Conservation (phyloP, 306 rosid species). For the Cucumis sativus region Cucumber_9930_V3 NC_026660.2:6150501-6151000, state of each 20-base stretch:
- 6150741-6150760: neutral
- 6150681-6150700: neutral
- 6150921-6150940: neutral
- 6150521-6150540: constrained; percentile 13
- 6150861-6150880: neutral
- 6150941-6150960: neutral
- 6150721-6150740: neutral
- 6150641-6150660: neutral
- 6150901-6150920: too few relatives aligned
- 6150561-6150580: constrained; percentile 67
- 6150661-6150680: neutral
- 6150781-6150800: neutral
- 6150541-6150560: constrained; percentile 29
- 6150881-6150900: neutral
- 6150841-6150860: neutral
- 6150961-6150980: too few relatives aligned
- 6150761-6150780: neutral
- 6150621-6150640: neutral
- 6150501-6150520: constrained; percentile 23
- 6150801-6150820: neutral
- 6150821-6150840: neutral
- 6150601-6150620: neutral
- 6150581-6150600: constrained; percentile 3
- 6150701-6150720: neutral
- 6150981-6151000: neutral